These are phyloP conservation scores for Ogataea glucozyma DNA, from an alignment of 805 yeast species.

Conservation along the genomic window DNA sequence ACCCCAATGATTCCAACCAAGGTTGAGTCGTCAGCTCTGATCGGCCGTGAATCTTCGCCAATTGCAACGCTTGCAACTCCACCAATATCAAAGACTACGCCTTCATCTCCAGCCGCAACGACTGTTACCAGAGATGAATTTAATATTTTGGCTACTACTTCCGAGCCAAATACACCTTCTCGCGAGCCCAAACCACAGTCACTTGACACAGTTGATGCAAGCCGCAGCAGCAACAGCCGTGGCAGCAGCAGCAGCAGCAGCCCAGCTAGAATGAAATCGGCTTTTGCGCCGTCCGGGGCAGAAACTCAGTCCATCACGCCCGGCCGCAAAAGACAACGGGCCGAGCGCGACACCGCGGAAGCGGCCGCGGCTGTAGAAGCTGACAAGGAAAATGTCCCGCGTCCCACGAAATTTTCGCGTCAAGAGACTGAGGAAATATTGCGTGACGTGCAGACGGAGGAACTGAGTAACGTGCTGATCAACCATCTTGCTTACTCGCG, in stretches of 20 bases:
- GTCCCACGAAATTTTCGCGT: constrained; percentile 6
- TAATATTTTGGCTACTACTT: too few relatives aligned
- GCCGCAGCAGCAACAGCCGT: too few relatives aligned
- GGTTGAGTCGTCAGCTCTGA: too few relatives aligned
- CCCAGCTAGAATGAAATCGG: neutral
- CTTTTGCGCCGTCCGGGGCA: neutral
- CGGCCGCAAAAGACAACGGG: constrained; percentile 11
- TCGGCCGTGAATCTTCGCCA: neutral
- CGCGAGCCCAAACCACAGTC: too few relatives aligned
- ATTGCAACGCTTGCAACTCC: neutral
- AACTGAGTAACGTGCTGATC: constrained; percentile 63
- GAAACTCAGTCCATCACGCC: too few relatives aligned
- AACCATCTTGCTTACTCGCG: constrained; percentile 92
- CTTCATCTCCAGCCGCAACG: neutral
- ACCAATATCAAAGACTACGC: neutral
- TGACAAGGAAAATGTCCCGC: constrained; percentile 5
- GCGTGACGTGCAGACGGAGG: constrained; percentile 42
- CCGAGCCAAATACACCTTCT: too few relatives aligned
- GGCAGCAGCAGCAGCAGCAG: too few relatives aligned
- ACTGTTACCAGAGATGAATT: neutral
- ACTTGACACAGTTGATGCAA: too few relatives aligned
- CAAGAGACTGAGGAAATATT: constrained; percentile 34
- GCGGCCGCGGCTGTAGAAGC: constrained; percentile 2
- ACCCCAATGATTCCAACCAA: too few relatives aligned
- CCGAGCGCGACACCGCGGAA: constrained; percentile 9